A percentile compares a stretch with the other conserved stretches of the same genome.
phyloP scores from a whole-genome alignment of 2,329 filamentous ascomycete genomes.

The Aspergillus brunneoviolaceus region DNA sequence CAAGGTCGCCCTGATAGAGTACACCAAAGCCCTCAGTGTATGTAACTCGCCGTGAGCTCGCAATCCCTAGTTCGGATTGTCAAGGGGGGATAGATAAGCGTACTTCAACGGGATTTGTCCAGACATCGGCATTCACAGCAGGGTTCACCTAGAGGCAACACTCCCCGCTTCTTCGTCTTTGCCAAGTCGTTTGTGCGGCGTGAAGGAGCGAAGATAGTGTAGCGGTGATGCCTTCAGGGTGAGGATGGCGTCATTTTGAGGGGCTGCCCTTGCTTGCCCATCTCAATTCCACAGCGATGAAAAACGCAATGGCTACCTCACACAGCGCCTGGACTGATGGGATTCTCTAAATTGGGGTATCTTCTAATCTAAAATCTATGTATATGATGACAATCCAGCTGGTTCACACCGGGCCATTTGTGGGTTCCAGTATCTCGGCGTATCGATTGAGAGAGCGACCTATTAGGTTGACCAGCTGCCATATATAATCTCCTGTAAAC shows the following conservation, averaged over 20 bases:
- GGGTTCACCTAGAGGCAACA: neutral
- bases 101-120: neutral
- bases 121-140: neutral
- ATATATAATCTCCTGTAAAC: slow-evolving; percentile 39
- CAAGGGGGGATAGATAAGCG: neutral
- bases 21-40: neutral
- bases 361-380: neutral
- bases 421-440: slow-evolving; percentile 31
- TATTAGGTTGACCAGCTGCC: slow-evolving; percentile 38
- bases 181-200: neutral
- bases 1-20: neutral
- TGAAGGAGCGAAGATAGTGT: neutral
- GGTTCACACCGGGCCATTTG: neutral
- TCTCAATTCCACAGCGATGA: neutral
- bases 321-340: neutral
- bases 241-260: neutral
- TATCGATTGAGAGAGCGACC: slow-evolving; percentile 35
- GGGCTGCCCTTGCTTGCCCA: neutral
- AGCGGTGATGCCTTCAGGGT: neutral
- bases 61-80: neutral
- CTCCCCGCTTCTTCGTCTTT: neutral
- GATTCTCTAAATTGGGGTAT: neutral
- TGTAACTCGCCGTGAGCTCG: neutral
- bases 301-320: neutral
- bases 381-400: neutral